Evolutionary conservation across 2,329 filamentous ascomycete genomes (phyloP).

Genomic region (Colletotrichum lindemuthianum): DNA sequence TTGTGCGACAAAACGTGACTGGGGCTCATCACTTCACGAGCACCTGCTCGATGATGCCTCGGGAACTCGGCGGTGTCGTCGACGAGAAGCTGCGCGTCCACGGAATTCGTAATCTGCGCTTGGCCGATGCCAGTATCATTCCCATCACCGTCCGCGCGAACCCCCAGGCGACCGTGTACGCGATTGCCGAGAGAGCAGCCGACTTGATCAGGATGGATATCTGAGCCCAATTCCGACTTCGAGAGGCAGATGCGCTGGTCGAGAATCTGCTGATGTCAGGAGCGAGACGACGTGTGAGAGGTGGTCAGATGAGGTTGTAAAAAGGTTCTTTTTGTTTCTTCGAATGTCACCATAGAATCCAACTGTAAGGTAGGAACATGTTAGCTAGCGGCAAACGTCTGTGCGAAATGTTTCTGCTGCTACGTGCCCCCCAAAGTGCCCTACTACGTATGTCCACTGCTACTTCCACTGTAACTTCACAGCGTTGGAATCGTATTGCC

Average conservation of each 20-base stretch:
- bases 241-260: too few species aligned
- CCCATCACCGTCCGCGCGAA: slow-evolving; percentile 45
- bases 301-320: too few species aligned
- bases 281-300: too few species aligned
- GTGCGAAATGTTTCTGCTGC: too few species aligned
- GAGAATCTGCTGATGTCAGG: too few species aligned
- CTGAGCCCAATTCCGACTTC: background rate
- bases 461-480: background rate
- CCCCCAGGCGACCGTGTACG: slow-evolving; percentile 48
- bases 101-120: slow-evolving; percentile 53
- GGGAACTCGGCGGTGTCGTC: slow-evolving; percentile 60
- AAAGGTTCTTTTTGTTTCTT: too few species aligned
- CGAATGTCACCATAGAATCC: too few species aligned
- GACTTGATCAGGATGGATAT: slow-evolving; percentile 38
- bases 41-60: slow-evolving; percentile 62
- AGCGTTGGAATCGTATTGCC: background rate
- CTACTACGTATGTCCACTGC: too few species aligned
- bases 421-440: too few species aligned
- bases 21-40: slow-evolving; percentile 59
- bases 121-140: slow-evolving; percentile 55
- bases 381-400: too few species aligned
- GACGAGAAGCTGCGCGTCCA: slow-evolving; percentile 56
- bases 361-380: too few species aligned
- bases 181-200: slow-evolving; percentile 45
- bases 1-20: slow-evolving; percentile 47